Conservation (phyloP, 148 eudicot genomes). For the Rhododendron mucronatum region DNA sequence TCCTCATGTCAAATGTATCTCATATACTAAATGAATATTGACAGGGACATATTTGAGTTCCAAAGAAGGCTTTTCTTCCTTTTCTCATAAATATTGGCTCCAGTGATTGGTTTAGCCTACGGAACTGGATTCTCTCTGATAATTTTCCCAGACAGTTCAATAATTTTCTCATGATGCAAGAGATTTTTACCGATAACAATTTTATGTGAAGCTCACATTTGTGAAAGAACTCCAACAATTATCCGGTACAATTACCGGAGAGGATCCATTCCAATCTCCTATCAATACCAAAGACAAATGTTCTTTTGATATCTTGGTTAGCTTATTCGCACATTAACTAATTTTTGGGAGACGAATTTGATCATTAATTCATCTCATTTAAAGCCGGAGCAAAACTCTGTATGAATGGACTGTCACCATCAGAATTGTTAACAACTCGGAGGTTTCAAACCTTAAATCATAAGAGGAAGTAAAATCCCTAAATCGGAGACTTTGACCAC, state of each 20-base stretch:
- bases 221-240: not conserved
- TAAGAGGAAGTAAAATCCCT: not conserved
- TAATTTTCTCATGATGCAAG: not conserved
- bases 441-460: not conserved
- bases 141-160: not conserved
- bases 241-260: not conserved
- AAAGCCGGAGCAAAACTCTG: not conserved
- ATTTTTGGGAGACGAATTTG: no score
- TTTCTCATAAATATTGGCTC: not conserved
- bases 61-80: not conserved
- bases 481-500: not conserved
- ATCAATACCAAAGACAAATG: not conserved
- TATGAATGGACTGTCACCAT: not conserved
- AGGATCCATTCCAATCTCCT: not conserved
- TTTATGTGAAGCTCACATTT: not conserved
- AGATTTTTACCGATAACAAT: no score
- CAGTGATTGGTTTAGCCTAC: not conserved
- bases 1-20: not conserved
- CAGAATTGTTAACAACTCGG: not conserved
- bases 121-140: not conserved
- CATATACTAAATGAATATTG: not conserved
- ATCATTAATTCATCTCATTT: no score
- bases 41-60: not conserved
- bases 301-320: no score
- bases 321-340: no score